A percentile compares a stretch with the other conserved stretches of the same genome.
These are phyloP conservation scores for Excoecaria agallocha DNA, from an alignment of 345 rosid genomes.

Conservation along the genomic window DNA sequence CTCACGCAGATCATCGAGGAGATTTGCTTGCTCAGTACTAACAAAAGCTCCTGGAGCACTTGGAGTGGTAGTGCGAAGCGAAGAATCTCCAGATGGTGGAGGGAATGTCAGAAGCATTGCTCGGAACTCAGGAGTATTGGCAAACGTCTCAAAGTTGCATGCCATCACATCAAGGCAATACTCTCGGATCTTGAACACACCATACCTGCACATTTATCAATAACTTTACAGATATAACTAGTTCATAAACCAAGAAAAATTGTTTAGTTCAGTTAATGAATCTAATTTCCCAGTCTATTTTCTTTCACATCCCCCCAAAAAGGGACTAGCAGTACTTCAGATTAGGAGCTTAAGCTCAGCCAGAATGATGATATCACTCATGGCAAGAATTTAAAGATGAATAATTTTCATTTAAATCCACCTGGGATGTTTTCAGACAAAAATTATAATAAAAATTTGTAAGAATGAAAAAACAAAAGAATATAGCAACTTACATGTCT, in stretches of 20 bases:
- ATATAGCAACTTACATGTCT: slow-evolving; percentile 59
- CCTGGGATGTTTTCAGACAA: background rate
- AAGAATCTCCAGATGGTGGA: slow-evolving; percentile 93
- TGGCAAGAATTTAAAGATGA: background rate
- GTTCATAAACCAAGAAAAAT: background rate
- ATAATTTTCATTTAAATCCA: background rate
- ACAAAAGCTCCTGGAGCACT: slow-evolving; percentile 84
- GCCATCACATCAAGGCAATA: slow-evolving; percentile 81
- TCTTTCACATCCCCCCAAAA: background rate
- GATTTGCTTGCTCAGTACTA: slow-evolving; percentile 68
- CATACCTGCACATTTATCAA: slow-evolving; percentile 56
- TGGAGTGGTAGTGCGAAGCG: slow-evolving; percentile 80
- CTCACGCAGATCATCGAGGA: slow-evolving; percentile 88
- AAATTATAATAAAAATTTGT: slow-evolving; percentile 5
- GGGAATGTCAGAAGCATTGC: slow-evolving; percentile 89
- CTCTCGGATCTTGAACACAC: slow-evolving; percentile 86
- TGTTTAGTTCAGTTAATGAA: slow-evolving; percentile 2
- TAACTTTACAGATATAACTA: background rate
- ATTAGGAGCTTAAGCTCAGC: background rate
- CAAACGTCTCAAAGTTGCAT: slow-evolving; percentile 88
- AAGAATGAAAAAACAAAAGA: slow-evolving; percentile 14
- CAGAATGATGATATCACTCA: background rate
- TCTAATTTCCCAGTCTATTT: background rate
- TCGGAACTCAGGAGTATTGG: slow-evolving; percentile 67
- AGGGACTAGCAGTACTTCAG: background rate